These are phyloP conservation scores for Sporobolomyces roseus DNA, from an alignment of 768 basidiomycete genomes.

Conservation along the genomic window DNA sequence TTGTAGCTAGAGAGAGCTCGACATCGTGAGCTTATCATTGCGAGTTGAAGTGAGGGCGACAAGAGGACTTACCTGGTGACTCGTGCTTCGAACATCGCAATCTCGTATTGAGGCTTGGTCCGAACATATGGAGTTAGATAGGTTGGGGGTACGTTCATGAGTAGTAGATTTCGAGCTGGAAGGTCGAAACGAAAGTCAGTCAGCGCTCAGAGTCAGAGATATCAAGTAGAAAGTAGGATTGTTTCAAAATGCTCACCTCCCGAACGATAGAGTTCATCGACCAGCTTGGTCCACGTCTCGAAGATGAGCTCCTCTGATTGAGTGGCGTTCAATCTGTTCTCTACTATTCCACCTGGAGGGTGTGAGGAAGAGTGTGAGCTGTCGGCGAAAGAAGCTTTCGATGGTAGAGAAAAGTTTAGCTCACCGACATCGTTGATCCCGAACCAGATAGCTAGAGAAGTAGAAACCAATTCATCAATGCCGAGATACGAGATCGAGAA, in stretches of 20 bases:
- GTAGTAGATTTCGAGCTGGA: conserved; percentile 25
- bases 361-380: conserved; percentile 9
- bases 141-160: conserved; percentile 25
- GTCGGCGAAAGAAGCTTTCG: too few species aligned
- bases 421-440: conserved; percentile 32
- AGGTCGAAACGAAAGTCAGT: not conserved
- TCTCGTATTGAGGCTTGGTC: not conserved
- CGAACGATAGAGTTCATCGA: not conserved
- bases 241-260: conserved; percentile 10
- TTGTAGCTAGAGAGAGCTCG: conserved; percentile 28
- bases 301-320: not conserved
- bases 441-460: conserved; percentile 27
- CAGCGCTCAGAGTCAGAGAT: too few species aligned
- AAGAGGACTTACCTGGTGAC: not conserved
- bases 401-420: not conserved
- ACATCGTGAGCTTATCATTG: too few species aligned
- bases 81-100: not conserved
- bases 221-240: not conserved
- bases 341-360: not conserved
- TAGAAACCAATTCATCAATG: too few species aligned
- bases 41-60: not conserved
- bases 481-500: not conserved
- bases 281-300: not conserved
- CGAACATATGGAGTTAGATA: conserved; percentile 1
- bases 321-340: too few species aligned